Percentiles rank a stretch among this genome's conserved stretches.
These are phyloP conservation scores for Mycena capillaripes DNA, from an alignment of 768 basidiomycete species.

Conservation along the genomic window DNA sequence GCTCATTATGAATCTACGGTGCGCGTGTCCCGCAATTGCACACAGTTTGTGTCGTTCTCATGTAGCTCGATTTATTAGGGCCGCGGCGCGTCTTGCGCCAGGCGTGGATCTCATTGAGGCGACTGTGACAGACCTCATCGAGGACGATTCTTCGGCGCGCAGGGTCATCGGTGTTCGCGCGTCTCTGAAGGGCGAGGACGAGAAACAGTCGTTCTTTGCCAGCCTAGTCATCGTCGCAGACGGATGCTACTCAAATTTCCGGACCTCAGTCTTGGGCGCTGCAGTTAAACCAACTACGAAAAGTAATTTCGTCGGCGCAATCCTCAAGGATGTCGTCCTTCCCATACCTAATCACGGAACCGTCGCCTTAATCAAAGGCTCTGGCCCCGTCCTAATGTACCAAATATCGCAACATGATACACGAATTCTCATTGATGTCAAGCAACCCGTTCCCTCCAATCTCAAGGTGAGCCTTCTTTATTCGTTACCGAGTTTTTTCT, in stretches of 20 bases:
- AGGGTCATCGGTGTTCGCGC: slow-evolving; percentile 79
- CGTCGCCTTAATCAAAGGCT: slow-evolving; percentile 83
- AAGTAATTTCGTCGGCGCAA: slow-evolving; percentile 87
- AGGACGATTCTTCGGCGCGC: slow-evolving; percentile 58
- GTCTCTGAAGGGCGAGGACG: slow-evolving; percentile 48
- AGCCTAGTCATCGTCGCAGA: slow-evolving; percentile 92
- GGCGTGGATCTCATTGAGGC: slow-evolving; percentile 90
- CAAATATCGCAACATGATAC: slow-evolving; percentile 93
- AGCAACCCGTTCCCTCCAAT: slow-evolving; percentile 84
- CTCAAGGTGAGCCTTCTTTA: slow-evolving; percentile 68
- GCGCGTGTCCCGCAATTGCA: background rate
- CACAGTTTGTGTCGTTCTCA: background rate
- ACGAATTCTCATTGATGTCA: slow-evolving; percentile 93
- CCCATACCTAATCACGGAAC: slow-evolving; percentile 88
- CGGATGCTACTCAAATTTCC: slow-evolving; percentile 96
- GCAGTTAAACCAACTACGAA: slow-evolving; percentile 67
- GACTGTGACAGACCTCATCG: slow-evolving; percentile 82
- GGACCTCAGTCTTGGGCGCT: slow-evolving; percentile 72
- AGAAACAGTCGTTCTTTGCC: slow-evolving; percentile 73
- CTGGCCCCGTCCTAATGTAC: slow-evolving; percentile 93
- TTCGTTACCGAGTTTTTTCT: slow-evolving; percentile 3
- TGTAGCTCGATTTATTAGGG: slow-evolving; percentile 31
- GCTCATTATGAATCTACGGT: slow-evolving; percentile 85
- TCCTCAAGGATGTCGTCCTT: slow-evolving; percentile 82
- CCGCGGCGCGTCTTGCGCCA: slow-evolving; percentile 68